Evolutionary conservation across 495 filamentous ascomycete genomes (phyloP).

Genomic region (Darksidea phi): DNA sequence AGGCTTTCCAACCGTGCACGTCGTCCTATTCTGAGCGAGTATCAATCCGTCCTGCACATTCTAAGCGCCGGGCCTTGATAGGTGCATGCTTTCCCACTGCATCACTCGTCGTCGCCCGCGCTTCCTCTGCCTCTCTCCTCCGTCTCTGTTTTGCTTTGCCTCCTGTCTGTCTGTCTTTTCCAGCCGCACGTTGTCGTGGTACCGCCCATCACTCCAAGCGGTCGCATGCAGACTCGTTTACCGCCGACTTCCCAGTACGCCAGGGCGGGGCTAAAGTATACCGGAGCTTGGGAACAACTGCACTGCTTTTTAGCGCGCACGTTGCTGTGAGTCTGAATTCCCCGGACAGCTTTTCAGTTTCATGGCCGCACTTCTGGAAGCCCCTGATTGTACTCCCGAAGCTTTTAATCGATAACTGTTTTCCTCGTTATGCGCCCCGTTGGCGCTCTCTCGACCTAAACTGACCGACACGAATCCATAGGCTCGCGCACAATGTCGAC

Average conservation of each 20-base stretch:
- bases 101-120: constrained; percentile 14
- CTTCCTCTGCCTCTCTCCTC: constrained; percentile 28
- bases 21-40: constrained; percentile 35
- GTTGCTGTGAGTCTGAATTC: constrained; percentile 33
- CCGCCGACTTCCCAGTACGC: constrained; percentile 31
- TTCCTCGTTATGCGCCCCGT: constrained; percentile 26
- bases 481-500: constrained; percentile 32
- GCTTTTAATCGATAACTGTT: constrained; percentile 30
- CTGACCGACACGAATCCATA: constrained; percentile 25
- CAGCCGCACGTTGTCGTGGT: constrained; percentile 32
- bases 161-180: constrained; percentile 17
- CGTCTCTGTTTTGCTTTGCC: constrained; percentile 11
- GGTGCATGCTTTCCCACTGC: constrained; percentile 15
- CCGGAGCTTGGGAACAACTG: constrained; percentile 24
- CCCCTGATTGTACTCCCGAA: constrained; percentile 23
- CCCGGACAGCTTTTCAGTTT: constrained; percentile 30
- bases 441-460: constrained; percentile 6
- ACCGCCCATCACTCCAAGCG: constrained; percentile 30
- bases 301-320: constrained; percentile 37
- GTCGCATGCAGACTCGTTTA: constrained; percentile 38
- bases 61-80: constrained; percentile 36
- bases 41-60: constrained; percentile 31
- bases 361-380: constrained; percentile 25
- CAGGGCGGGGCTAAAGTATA: constrained; percentile 38
- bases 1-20: constrained; percentile 9